Base-by-base conservation (phyloP, 306 rosid genomes). In the Castanea crenata region DNA sequence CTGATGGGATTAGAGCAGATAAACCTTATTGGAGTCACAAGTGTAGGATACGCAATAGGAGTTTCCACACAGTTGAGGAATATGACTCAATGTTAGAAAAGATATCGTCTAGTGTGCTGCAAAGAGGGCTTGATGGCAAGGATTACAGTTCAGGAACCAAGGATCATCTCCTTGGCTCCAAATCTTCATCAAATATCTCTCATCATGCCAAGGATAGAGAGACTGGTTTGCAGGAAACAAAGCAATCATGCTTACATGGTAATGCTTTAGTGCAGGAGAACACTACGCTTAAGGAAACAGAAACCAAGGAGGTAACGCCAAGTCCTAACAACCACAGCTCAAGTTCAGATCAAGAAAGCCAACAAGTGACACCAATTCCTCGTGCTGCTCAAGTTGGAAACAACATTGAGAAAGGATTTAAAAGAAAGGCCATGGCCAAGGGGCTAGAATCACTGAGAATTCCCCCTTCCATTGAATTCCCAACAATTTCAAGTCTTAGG, bases 31-130 rank as follows among this genome's bases (percentile, higher is more conserved):
- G 38, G 41, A 69, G 74, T 29, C 82, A 55, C 14, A 78, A 6
- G 71, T 69, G 70, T 14, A 18, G 13, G 16, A 41, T 29, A 21
- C 61, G 86, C 44, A 76, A 72, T 67, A 85, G 80, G 61, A 85
- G 88, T 65, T 83, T 85, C 72, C 91, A 88, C 76, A 85, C 91
- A n/a, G 81, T 85, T 62, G 88, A 85, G 61, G 91, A 88, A 76
- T 83, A 81, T 62, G 89, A 83, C 76, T 84, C 78, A 23, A 69
- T 85, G 74, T 75, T 83, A 8, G 52, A 72, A 1, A 81, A 29
- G 41, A 58, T 79, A 73, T 46, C 80, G 81, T 56, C 55, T 14
- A 21, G 18, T 31, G 69, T 29, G 77, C 78, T 75, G 20, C 76
- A 69, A 76, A 55, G 46, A 61, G 83, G 75, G 64, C 54, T 75